Evolutionary conservation across 805 yeast genomes (phyloP), one percentile per base, ranked within the genome.

Genomic region (Cyberlindnera suaveolens): DNA sequence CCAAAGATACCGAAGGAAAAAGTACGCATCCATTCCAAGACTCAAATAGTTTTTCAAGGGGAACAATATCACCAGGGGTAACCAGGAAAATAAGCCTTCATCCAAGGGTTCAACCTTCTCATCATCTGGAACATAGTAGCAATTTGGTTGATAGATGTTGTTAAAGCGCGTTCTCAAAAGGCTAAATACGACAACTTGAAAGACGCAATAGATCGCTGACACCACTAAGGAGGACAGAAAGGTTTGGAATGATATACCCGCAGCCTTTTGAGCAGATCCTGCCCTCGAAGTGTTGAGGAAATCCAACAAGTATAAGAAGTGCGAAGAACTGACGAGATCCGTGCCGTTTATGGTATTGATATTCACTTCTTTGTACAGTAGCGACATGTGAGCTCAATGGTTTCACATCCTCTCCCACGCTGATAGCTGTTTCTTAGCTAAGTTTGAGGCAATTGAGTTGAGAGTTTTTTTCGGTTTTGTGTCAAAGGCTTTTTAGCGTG

Each of bases 21-120:
- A 80, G 57, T 82, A 86, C 0, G 89, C 79, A 59, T 88, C 96
- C 7, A 85, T 57, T 0, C 96, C 95, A 47, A 74, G 62, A 6
- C 66, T 60, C 23, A 70, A 56, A 51, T 77, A 80, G 26, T 66
- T 63, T 8, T 67, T 65, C 5, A 76, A 63, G 1, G 70, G 68
- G 17, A 62, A 56, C 8, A 55, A 47, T 26, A 76, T 42, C 0
- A 74, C 65, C 0, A 77, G 74, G 5, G 53, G 36, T 2, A 82
- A 47, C 91, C 91, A 85, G 4, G 68, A 68, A 26, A 80, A 67
- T n/a, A 74, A 60, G 0, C 76, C 74, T 13, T 62, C 55, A 2
- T 68, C 64, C 16, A 68, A 50, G 1, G 68, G 67, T 5, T 63
- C 64, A 45, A 65, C 60, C 46, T 69, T 63, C 40, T 67, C 69